Conservation (phyloP, 768 basidiomycete species). For the Boletus vermiculosoides region DNA sequence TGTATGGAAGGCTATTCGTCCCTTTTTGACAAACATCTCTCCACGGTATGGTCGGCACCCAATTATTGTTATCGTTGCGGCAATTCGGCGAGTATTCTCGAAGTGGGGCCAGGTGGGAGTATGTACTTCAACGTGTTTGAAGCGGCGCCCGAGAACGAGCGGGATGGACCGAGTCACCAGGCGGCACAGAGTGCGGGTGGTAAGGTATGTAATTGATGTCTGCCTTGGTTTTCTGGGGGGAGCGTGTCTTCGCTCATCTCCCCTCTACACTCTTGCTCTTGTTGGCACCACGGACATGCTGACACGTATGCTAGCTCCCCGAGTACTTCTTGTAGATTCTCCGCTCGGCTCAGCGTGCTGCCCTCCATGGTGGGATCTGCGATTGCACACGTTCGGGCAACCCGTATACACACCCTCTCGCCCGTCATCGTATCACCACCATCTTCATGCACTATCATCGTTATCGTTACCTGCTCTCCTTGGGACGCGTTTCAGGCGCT, state of each 20-base stretch:
- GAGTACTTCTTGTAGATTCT: slow-evolving; percentile 68
- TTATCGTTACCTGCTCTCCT: not conserved
- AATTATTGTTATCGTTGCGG: slow-evolving; percentile 99
- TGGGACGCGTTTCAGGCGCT: slow-evolving; percentile 7
- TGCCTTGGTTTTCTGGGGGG: not conserved
- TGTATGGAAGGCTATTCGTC: slow-evolving; percentile 99
- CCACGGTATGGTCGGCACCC: slow-evolving; percentile 98
- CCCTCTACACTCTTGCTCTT: not conserved
- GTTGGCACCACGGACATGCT: not conserved
- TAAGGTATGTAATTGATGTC: slow-evolving; percentile 49
- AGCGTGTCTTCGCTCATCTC: not conserved
- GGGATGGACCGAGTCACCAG: slow-evolving; percentile 84
- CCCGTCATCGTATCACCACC: slow-evolving; percentile 4
- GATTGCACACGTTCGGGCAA: slow-evolving; percentile 1
- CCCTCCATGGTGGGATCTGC: slow-evolving; percentile 3
- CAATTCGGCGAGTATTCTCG: slow-evolving; percentile 93
- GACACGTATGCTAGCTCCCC: slow-evolving; percentile 52
- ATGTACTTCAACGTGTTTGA: slow-evolving; percentile 98
- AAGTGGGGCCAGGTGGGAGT: slow-evolving; percentile 84
- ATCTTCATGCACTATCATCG: slow-evolving; percentile 1
- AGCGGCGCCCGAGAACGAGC: slow-evolving; percentile 96
- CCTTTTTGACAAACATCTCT: slow-evolving; percentile 92
- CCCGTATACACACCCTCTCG: not conserved
- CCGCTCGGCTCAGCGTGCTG: not conserved
- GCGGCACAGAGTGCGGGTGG: slow-evolving; percentile 66